A percentile compares a stretch with the other conserved stretches of the same genome.
Evolutionary conservation across 176 grass and related monocot genomes (phyloP).

Genomic region (Phoenix dactylifera): DNA sequence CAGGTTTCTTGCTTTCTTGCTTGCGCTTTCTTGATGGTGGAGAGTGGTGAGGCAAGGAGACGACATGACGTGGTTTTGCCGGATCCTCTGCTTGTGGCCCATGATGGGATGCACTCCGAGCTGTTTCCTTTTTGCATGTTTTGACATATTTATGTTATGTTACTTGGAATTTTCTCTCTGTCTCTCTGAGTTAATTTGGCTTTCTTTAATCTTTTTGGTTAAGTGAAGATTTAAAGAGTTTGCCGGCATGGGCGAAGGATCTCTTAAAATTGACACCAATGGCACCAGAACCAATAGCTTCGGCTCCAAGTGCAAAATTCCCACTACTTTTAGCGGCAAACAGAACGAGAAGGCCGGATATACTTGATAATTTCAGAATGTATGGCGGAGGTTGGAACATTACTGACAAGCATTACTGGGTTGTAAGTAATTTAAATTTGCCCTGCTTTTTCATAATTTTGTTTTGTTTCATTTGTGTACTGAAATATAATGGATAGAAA

Average conservation of each 20-base stretch:
- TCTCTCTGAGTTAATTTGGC: neutral
- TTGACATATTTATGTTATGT: neutral
- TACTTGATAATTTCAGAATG: conserved; percentile 56
- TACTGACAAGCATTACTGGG: conserved; percentile 89
- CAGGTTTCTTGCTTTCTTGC: no score
- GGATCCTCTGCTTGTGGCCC: neutral
- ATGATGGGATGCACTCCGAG: neutral
- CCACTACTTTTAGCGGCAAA: conserved; percentile 69
- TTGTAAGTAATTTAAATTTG: conserved; percentile 35
- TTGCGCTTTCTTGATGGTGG: no score
- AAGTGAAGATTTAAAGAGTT: conserved; percentile 47
- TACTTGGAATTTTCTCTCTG: neutral
- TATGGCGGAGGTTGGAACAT: conserved; percentile 81
- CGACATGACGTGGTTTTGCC: no score
- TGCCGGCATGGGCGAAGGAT: conserved; percentile 79
- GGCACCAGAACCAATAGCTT: conserved; percentile 29
- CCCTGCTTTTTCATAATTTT: no score
- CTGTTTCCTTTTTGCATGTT: neutral
- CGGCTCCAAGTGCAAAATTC: conserved; percentile 40
- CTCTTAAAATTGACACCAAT: conserved; percentile 52
- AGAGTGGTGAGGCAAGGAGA: no score
- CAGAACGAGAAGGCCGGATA: conserved; percentile 62
- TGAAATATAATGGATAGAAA: no score
- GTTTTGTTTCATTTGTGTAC: no score
- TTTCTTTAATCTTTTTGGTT: neutral